These are phyloP conservation scores for Gossypium australe DNA, from an alignment of 345 rosid genomes.

Conservation along the genomic window DNA sequence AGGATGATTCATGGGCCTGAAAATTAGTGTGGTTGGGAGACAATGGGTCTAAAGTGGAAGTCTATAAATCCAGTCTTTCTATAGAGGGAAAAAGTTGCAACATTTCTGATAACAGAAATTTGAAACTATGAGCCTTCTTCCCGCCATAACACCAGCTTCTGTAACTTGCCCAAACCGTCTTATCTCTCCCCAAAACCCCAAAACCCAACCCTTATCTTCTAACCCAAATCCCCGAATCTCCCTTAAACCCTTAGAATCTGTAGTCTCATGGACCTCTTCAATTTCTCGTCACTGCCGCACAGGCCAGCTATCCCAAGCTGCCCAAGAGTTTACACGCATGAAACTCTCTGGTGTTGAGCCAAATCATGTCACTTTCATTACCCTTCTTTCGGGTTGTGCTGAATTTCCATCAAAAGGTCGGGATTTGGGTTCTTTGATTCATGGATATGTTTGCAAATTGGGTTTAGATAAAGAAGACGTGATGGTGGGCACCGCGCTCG, in stretches of 20 bases:
- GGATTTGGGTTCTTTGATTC: conserved; percentile 45
- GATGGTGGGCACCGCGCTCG: conserved; percentile 65
- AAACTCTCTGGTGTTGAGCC: conserved; percentile 48
- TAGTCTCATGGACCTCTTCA: conserved; percentile 67
- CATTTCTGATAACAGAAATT: neutral
- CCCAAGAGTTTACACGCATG: conserved; percentile 50
- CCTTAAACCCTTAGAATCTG: conserved; percentile 21
- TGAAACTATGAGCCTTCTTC: conserved; percentile 30
- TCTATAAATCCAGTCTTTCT: neutral
- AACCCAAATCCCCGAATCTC: conserved; percentile 15
- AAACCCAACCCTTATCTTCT: neutral
- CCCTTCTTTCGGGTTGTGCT: conserved; percentile 52
- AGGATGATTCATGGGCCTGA: neutral
- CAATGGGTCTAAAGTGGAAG: conserved; percentile 19
- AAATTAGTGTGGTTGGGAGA: neutral
- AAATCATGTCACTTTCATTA: conserved; percentile 52
- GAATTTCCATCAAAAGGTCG: conserved; percentile 30
- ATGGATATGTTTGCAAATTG: conserved; percentile 55
- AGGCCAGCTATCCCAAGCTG: conserved; percentile 51
- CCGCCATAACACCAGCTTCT: conserved; percentile 32
- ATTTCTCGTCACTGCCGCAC: conserved; percentile 55
- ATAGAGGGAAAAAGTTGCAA: neutral
- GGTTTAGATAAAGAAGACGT: conserved; percentile 44
- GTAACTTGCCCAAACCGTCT: conserved; percentile 16
- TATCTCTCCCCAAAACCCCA: conserved; percentile 17